Conservation (phyloP, 1,284 basidiomycete genomes). For the Pseudozyma sp. region DNA sequence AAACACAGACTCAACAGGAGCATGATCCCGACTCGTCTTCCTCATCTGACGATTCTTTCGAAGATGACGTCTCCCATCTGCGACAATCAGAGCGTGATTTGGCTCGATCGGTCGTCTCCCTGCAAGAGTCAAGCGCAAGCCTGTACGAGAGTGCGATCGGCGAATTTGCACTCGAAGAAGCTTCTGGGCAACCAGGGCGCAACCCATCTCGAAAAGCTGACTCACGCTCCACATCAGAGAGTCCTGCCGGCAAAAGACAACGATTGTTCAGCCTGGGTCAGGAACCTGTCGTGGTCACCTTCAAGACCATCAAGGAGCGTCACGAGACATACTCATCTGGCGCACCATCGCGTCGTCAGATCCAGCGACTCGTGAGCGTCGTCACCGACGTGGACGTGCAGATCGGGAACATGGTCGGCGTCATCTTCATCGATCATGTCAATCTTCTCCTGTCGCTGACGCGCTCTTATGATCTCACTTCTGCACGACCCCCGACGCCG, state of each 20-base stretch:
- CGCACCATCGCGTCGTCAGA: constrained; percentile 13
- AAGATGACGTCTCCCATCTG: background rate
- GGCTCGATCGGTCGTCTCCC: constrained; percentile 15
- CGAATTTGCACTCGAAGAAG: constrained; percentile 5
- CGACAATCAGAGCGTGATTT: background rate
- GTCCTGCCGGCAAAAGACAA: background rate
- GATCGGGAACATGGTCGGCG: constrained; percentile 28
- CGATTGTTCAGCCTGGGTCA: constrained; percentile 33
- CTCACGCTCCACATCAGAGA: background rate
- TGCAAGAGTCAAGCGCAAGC: constrained; percentile 39
- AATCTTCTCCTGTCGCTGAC: constrained; percentile 15
- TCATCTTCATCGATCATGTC: constrained; percentile 37
- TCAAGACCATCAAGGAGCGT: constrained; percentile 42
- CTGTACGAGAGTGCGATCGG: constrained; percentile 46
- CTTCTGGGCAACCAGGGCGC: background rate
- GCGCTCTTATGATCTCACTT: background rate
- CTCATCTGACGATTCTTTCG: constrained; percentile 26
- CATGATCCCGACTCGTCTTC: constrained; percentile 14
- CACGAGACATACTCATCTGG: constrained; percentile 4
- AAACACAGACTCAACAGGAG: background rate
- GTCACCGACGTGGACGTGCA: constrained; percentile 23
- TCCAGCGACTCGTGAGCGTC: constrained; percentile 31
- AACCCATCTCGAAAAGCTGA: background rate
- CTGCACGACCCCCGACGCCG: background rate
- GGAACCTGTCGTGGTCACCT: constrained; percentile 15